Base-by-base conservation (phyloP, 2,329 filamentous ascomycete genomes). In the Clonostachys sp. region DNA sequence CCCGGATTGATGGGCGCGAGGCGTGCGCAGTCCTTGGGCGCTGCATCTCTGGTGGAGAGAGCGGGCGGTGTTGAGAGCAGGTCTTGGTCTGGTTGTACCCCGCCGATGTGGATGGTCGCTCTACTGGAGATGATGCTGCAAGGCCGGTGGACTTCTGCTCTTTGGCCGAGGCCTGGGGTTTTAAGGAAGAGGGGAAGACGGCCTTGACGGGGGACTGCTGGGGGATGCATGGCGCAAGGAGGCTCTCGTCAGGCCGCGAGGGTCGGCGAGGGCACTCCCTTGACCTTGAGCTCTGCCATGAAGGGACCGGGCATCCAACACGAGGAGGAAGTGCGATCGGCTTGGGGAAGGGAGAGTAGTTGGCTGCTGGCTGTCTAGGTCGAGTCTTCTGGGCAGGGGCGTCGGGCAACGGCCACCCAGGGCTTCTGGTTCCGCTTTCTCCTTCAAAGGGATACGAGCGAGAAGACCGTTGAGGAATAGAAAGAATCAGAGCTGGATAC, bases 291-390 rank as follows among this genome's bases (percentile, higher is more conserved):
- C 36, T 48, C 35, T 47, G 46, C 61, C 61, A 63, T 44, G 61
- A 63, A 10, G 60, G 59, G 44, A 42, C 49, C 16, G 50, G 47
- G 30, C 53, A 51, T 34, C 48, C 47, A 38, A 56, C 61, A 34
- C 63, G 60, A 39, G 67, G 63, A 13, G 68, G 67, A 8, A 68
- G 60, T 3, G 55, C 50, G 7, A 58, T 50, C n/a, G 60, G 52
- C 54, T 66, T 73, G 6, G 71, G 71, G 49, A 72, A 73, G 38
- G 71, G 61, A 2, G 71, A 72, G 50, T 73, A 73, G 4, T 62
- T 65, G 16, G 61, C 55, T 10, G 56, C 51, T 10, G 58, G 49
- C 50, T 59, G 43, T 41, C 50, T 50, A 42, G 12, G 43, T 33
- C 44, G 42, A 17, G 36, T 44, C 24, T 44, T 39, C 36, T 39